Base-by-base conservation (phyloP, 2,329 filamentous ascomycete species). In the Phyllosticta capitalensis region DNA sequence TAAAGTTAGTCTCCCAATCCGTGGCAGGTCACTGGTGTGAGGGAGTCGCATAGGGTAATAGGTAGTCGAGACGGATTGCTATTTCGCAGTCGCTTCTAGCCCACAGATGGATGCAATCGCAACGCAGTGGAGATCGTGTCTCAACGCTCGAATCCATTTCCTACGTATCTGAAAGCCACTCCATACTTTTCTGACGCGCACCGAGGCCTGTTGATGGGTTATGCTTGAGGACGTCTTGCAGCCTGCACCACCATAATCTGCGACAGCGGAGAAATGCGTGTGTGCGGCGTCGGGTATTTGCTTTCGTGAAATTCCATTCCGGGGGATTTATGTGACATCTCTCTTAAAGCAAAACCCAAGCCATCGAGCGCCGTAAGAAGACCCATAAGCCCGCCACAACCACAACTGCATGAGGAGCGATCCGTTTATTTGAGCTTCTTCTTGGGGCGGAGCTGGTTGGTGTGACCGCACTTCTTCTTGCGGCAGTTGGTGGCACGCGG, bases 381-480 rank as follows among this genome's bases (percentile, higher is more conserved):
- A 54, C 60, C 60, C 56, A 55, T 49, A 26, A 57, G 33, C 58
- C 53, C 59, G 50, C 61, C 67, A 68, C 59, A 30, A 53, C 56
- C 69, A 69, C 66, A 68, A 70, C 65, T 69, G 24, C 7, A 69
- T 66, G 17, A 45, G 17, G 17, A 2, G 69, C 73, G 70, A 81
- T 76, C 74, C 77, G 78, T 81, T 78, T 88, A 92, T 83, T 96
- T 96, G 78, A 96, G 86, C 92, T 99, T 99, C 92, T 99, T 99
- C 92, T 99, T 99, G 80, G 94, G 94, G 82, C 94, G 90, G 78
- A 99, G 90, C 87, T 99, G 94, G 90, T 97, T 97, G 83, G 88
- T 95, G 88, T 97, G 94, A 67, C 92, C 94, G 81, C 92, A 97
- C 87, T 97, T 97, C 84, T 92, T 92, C 91, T 97, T 97, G 75